Percentiles rank a stretch among this genome's conserved stretches.
Conservation (phyloP, 2,329 filamentous ascomycete genomes). For the Aspergillus calidoustus region DNA sequence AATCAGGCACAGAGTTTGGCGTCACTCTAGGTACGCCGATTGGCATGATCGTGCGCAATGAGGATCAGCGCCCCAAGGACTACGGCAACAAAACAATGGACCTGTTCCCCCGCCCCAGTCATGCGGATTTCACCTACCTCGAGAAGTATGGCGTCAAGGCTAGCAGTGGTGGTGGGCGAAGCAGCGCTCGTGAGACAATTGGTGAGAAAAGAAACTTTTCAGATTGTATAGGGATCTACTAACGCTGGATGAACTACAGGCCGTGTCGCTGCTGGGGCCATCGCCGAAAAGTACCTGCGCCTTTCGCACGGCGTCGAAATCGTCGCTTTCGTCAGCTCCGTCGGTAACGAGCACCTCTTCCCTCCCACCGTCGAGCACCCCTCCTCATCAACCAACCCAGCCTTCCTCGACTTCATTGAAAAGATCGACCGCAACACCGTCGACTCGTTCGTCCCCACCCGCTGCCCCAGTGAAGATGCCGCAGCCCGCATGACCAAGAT, state of each 20-base stretch:
- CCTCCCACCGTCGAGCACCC: conserved; percentile 71
- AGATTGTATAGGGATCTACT: background rate
- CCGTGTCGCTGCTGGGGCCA: conserved; percentile 86
- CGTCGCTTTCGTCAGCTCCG: conserved; percentile 84
- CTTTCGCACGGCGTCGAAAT: conserved; percentile 86
- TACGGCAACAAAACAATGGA: conserved; percentile 92
- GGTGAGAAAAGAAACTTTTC: conserved; percentile 51
- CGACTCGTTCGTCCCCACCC: conserved; percentile 81
- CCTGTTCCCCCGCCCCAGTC: conserved; percentile 84
- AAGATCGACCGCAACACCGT: conserved; percentile 75
- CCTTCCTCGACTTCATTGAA: conserved; percentile 75
- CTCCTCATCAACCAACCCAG: conserved; percentile 73
- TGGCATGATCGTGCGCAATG: conserved; percentile 82
- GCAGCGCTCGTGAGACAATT: conserved; percentile 93
- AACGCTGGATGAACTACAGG: conserved; percentile 44
- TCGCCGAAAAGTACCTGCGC: conserved; percentile 89
- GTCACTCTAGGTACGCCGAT: conserved; percentile 91
- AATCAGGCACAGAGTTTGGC: conserved; percentile 90
- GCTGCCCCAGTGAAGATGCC: conserved; percentile 74
- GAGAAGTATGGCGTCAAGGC: conserved; percentile 97
- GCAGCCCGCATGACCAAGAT: conserved; percentile 74
- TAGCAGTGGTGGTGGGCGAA: conserved; percentile 84
- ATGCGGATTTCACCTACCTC: conserved; percentile 96
- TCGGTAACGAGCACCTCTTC: conserved; percentile 79
- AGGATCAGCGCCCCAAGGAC: conserved; percentile 91